Conservation (phyloP, 2,329 filamentous ascomycete genomes). For the Colletotrichum sp. region DNA sequence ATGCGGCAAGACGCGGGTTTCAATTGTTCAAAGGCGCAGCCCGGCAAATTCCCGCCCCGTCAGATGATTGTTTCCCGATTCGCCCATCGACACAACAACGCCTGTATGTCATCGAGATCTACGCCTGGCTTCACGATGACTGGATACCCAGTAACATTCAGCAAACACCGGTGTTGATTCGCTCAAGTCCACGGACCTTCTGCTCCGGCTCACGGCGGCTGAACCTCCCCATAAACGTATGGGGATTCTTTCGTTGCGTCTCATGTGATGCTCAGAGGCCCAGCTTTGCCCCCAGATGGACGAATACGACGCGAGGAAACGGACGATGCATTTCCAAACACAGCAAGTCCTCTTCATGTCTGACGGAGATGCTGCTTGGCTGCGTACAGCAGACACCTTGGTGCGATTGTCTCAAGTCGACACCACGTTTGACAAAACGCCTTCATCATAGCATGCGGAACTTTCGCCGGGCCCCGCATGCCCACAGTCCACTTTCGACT, state of each 20-base stretch:
- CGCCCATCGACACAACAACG: neutral
- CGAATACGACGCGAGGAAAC: conserved; percentile 16
- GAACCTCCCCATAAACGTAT: neutral
- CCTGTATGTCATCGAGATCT: conserved; percentile 21
- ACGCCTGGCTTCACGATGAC: neutral
- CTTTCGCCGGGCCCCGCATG: neutral
- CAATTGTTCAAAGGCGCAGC: conserved; percentile 5
- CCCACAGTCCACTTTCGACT: neutral
- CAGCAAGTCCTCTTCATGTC: neutral
- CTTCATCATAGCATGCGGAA: conserved; percentile 16
- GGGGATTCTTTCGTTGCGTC: neutral
- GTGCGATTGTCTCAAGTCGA: neutral
- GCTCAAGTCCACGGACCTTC: conserved; percentile 7
- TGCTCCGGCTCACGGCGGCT: conserved; percentile 6
- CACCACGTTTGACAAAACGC: neutral
- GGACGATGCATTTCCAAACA: conserved; percentile 11
- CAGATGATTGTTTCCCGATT: conserved; percentile 19
- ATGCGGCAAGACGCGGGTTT: conserved; percentile 19
- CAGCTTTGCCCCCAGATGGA: neutral
- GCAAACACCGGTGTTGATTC: neutral
- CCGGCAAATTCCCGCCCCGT: conserved; percentile 11
- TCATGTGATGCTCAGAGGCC: conserved; percentile 2
- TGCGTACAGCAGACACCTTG: neutral
- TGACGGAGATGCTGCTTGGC: neutral
- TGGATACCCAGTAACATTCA: neutral